A percentile compares a stretch with the other conserved stretches of the same genome.
Evolutionary conservation across 495 filamentous ascomycete species (phyloP).

Genomic region (Aspergillus campestris): DNA sequence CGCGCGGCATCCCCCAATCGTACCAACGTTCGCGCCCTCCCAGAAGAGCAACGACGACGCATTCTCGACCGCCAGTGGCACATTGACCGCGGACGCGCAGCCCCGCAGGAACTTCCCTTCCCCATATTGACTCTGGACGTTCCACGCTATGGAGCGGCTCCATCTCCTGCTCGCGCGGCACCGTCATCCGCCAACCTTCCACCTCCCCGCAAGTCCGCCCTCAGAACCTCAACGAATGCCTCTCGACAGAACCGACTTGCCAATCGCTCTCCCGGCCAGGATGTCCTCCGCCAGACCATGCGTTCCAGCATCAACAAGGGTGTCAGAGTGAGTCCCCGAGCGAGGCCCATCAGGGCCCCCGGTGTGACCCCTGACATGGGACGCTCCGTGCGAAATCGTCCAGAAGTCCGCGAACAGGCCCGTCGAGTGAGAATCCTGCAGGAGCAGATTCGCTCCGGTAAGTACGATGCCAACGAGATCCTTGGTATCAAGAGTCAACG

Average conservation of each 20-base stretch:
- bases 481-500: not conserved
- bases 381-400: not conserved
- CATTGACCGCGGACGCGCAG: conserved; percentile 4
- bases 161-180: not conserved
- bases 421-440: not conserved
- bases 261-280: too few relatives aligned
- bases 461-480: not conserved
- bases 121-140: conserved; percentile 6
- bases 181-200: not conserved
- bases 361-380: too few relatives aligned
- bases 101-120: conserved; percentile 7
- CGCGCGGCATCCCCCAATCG: conserved; percentile 3
- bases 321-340: too few relatives aligned
- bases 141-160: not conserved
- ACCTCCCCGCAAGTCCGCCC: too few relatives aligned
- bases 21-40: conserved; percentile 3
- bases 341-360: too few relatives aligned
- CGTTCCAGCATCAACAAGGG: too few relatives aligned
- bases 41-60: conserved; percentile 8
- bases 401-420: conserved; percentile 1
- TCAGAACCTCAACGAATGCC: too few relatives aligned
- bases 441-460: not conserved
- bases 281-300: too few relatives aligned
- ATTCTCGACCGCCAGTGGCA: conserved; percentile 7
- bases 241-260: too few relatives aligned